Evolutionary conservation across 176 grass and related monocot genomes (phyloP).

Genomic region (Oryza glumipatula): DNA sequence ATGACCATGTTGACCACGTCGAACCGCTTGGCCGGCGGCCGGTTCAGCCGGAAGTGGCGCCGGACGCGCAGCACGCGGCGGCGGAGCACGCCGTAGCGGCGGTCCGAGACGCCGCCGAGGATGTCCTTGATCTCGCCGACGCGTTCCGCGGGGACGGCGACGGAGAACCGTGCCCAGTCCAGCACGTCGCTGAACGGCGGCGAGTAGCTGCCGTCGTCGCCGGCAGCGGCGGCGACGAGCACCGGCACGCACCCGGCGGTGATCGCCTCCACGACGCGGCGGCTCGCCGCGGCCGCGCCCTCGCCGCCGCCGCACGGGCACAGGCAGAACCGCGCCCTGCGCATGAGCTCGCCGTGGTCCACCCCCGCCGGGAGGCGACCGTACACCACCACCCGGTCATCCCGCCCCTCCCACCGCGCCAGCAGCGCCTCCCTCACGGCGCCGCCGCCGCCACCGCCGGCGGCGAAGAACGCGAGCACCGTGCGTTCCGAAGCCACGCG

Average conservation of each 20-base stretch:
- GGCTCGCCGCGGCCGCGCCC: constrained; percentile 23
- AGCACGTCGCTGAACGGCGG: constrained; percentile 53
- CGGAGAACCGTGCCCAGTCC: constrained; percentile 48
- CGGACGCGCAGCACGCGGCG: constrained; percentile 38
- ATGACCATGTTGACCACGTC: constrained; percentile 54
- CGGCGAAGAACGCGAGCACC: constrained; percentile 47
- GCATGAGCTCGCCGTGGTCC: constrained; percentile 42
- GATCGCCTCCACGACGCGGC: constrained; percentile 49
- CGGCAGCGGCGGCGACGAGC: constrained; percentile 16
- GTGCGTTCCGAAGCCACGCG: neutral
- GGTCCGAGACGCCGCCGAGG: constrained; percentile 28
- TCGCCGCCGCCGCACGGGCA: constrained; percentile 36
- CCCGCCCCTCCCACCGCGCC: constrained; percentile 33
- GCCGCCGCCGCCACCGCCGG: constrained; percentile 22
- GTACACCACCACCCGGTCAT: constrained; percentile 40
- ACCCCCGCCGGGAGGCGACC: constrained; percentile 28
- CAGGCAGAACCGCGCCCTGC: constrained; percentile 46
- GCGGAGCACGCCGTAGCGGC: constrained; percentile 30
- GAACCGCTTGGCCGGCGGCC: constrained; percentile 30
- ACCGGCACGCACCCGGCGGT: constrained; percentile 48
- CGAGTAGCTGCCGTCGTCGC: constrained; percentile 1
- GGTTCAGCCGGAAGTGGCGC: constrained; percentile 42
- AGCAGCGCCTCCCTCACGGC: constrained; percentile 43
- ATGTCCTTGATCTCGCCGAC: constrained; percentile 46
- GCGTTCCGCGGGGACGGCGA: constrained; percentile 29